phyloP scores from a whole-genome alignment of 2,329 filamentous ascomycete genomes.

The Epichloe amarillans region DNA sequence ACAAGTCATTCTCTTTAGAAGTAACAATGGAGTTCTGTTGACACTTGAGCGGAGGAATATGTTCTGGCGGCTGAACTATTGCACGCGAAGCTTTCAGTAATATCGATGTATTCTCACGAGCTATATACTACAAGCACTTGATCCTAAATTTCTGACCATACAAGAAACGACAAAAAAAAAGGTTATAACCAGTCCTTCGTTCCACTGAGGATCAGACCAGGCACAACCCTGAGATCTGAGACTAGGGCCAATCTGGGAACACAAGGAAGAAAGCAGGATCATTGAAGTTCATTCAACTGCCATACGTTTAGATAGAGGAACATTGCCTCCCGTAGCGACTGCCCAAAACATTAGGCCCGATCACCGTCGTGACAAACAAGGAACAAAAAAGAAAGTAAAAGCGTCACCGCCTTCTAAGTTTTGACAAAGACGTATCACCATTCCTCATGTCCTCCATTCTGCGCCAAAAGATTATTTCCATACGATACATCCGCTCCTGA shows the following conservation, averaged over 20 bases:
- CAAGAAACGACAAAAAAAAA: too few relatives aligned
- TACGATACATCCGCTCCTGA: slow-evolving; percentile 20
- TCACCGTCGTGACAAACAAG: slow-evolving; percentile 24
- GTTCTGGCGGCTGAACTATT: too few relatives aligned
- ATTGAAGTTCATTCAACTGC: slow-evolving; percentile 25
- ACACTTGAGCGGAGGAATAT: too few relatives aligned
- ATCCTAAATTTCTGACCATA: too few relatives aligned
- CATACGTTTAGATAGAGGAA: slow-evolving; percentile 22
- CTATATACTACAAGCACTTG: too few relatives aligned
- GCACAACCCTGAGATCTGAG: not conserved
- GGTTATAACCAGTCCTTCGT: not conserved
- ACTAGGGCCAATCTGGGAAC: not conserved
- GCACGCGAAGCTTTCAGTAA: too few relatives aligned
- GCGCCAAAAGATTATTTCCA: slow-evolving; percentile 16
- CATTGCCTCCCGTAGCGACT: slow-evolving; percentile 20
- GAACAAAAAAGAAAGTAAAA: slow-evolving; percentile 27
- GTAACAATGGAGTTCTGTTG: too few relatives aligned
- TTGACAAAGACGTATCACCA: slow-evolving; percentile 21
- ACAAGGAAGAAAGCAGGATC: not conserved
- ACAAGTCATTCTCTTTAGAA: too few relatives aligned
- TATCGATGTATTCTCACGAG: too few relatives aligned
- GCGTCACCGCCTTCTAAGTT: slow-evolving; percentile 27
- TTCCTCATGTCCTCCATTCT: slow-evolving; percentile 20
- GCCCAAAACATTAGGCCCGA: slow-evolving; percentile 24
- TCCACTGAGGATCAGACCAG: not conserved